Evolutionary conservation across 345 rosid species (phyloP), one percentile per base, ranked within the genome.

Genomic region (Eucalyptus lansdowneana): DNA sequence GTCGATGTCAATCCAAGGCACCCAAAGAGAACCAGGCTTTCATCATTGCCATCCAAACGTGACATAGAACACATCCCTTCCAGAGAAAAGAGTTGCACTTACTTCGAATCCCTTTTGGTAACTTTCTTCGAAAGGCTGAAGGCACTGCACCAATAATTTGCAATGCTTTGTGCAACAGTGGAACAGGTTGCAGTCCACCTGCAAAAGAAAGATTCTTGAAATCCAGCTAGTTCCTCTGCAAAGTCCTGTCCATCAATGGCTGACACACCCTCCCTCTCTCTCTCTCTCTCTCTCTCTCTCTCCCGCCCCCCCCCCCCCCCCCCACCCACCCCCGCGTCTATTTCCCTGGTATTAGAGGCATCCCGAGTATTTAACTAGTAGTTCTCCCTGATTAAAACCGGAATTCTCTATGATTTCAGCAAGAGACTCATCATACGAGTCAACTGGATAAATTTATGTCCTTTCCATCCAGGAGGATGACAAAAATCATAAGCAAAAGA

Each of bases 301-400:
- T 56, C 62, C 22, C 60, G 21, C 60, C 8, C 60, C 8, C 27
- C 2, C 27, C 9, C 29, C 2, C 53, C 5, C 53, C 5, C 5
- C 0, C 6, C n/a, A n/a, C n/a, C n/a, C n/a, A n/a, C 4, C 19
- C 5, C 22, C 19, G 22, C 1, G 13, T 34, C 2, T 9, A 72
- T 37, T 37, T 72, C 83, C 45, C 27, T 2, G 25, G 27, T 37
- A 21, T 1, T 1, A 19, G 12, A 37, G 45, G 45, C 83, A 37
- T 21, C 83, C 83, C 47, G 37, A 72, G 7, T 72, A 72, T 72
- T 19, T 11, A 72, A 37, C 2, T 17, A 22, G 45, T 45, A 72
- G 27, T 37, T 9, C 22, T 40, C 45, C 45, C 42, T 19, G 45
- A 22, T 37, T 14, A 19, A 21, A 19, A 21, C 44, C 8, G 37